These are phyloP conservation scores for Heterobasidion annosum DNA, from an alignment of 1,284 basidiomycete genomes.

Conservation along the genomic window DNA sequence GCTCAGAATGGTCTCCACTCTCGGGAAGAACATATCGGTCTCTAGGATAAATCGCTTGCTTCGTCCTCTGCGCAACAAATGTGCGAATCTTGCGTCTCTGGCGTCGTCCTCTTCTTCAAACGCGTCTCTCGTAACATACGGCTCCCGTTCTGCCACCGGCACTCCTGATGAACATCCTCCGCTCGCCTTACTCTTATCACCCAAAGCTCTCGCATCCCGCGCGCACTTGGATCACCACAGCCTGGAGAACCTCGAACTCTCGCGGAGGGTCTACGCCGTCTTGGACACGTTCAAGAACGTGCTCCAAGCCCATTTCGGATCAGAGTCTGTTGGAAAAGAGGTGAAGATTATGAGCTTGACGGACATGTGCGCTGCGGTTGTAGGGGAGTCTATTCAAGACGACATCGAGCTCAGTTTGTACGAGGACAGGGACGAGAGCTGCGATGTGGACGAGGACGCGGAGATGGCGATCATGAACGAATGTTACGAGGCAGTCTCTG, in stretches of 20 bases:
- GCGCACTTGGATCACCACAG: constrained; percentile 26
- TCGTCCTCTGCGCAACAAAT: constrained; percentile 45
- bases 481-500: constrained; percentile 42
- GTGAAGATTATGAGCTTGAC: constrained; percentile 21
- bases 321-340: background rate
- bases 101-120: constrained; percentile 9
- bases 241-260: constrained; percentile 30
- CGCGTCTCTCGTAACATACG: constrained; percentile 17
- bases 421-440: constrained; percentile 15
- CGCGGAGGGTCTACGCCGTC: constrained; percentile 40
- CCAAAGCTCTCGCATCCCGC: constrained; percentile 23
- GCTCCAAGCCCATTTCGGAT: constrained; percentile 21
- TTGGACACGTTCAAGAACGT: constrained; percentile 45
- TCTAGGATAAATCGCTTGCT: constrained; percentile 44
- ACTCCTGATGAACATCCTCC: constrained; percentile 20
- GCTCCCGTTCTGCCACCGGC: constrained; percentile 3
- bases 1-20: too few species aligned
- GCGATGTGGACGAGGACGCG: constrained; percentile 18
- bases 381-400: constrained; percentile 35
- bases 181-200: constrained; percentile 29
- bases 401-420: constrained; percentile 17
- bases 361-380: constrained; percentile 35
- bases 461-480: constrained; percentile 25
- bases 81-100: constrained; percentile 26
- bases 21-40: constrained; percentile 7